Base-by-base conservation (phyloP, 805 yeast genomes). In the Clavispora asparagi region DNA sequence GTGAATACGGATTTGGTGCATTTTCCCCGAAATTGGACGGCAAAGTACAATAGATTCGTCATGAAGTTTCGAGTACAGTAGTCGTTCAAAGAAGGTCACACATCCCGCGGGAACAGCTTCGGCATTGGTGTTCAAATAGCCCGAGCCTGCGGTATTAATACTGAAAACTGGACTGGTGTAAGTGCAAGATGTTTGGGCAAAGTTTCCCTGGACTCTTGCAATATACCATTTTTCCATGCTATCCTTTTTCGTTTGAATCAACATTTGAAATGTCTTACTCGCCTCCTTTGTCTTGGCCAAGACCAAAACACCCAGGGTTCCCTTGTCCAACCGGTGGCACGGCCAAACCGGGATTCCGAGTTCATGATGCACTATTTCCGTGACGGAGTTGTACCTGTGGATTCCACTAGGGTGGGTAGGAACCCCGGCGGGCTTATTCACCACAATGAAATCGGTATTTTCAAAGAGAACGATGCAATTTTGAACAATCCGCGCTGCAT, bases 1-100 rank as follows among this genome's bases (percentile, higher is more conserved):
- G 57, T 79, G 84, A 6, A 79, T 76, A 11, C 84, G 62, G 25
- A 79, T 78, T 57, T 79, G 84, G 59, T 79, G 84, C 58, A 77
- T 77, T 49, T 75, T 65, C 0, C 84, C 84, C 0, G 82, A 75
- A 7, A 73, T 48, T 0, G 83, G 83, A 37, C 56, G 58, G 51
- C 83, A 79, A 45, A 56, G 45, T 1, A 79, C 78, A 1, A 79
- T 57, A 51, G 79, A 75, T 46, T 77, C 62, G 47, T 69, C 46
- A 11, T 51, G 19, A 1, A 49, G 44, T 1, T 47, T 16, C 47
- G 57, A 59, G 52, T 72, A 75, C 16, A 42, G 48, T 1, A 76
- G 10, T 8, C 60, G 44, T 39, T 57, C 46, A 48, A 74, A 71
- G 3, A 56, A 46, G 1, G 77, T 71, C 11, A 63, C 52, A 2